These are phyloP conservation scores for Amaranthus cruentus DNA, from an alignment of 148 eudicot genomes.

Conservation along the genomic window DNA sequence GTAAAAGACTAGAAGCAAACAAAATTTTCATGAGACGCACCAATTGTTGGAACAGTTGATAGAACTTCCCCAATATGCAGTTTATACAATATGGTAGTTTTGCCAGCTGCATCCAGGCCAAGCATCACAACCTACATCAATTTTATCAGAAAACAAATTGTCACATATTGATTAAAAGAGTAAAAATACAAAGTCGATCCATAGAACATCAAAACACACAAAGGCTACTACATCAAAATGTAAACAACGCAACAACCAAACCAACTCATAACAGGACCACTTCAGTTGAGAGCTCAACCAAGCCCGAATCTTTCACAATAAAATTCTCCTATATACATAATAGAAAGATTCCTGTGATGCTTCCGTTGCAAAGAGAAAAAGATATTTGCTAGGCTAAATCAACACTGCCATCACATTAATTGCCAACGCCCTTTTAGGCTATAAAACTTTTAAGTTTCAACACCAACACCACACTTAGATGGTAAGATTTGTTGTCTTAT, in stretches of 20 bases:
- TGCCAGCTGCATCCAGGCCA: slow-evolving; percentile 99
- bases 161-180: slow-evolving; percentile 2
- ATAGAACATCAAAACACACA: neutral
- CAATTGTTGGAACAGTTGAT: slow-evolving; percentile 98
- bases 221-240: neutral
- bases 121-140: slow-evolving; percentile 87
- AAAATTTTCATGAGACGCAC: slow-evolving; percentile 32
- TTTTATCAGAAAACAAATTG: slow-evolving; percentile 15
- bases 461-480: neutral
- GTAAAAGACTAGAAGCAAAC: neutral
- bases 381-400: neutral
- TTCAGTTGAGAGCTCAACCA: neutral
- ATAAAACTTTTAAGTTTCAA: neutral
- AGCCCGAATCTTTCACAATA: neutral
- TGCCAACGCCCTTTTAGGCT: neutral
- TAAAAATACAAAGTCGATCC: neutral
- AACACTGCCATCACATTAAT: neutral
- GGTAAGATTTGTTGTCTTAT: neutral
- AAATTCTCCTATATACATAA: neutral
- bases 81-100: slow-evolving; percentile 96
- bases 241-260: neutral
- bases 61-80: slow-evolving; percentile 97
- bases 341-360: neutral
- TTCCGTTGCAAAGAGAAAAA: neutral
- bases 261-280: neutral